Percentiles rank a stretch among this genome's conserved stretches.
These are phyloP conservation scores for Diutina mesorugosa DNA, from an alignment of 1,139 yeast genomes.

Conservation along the genomic window DNA sequence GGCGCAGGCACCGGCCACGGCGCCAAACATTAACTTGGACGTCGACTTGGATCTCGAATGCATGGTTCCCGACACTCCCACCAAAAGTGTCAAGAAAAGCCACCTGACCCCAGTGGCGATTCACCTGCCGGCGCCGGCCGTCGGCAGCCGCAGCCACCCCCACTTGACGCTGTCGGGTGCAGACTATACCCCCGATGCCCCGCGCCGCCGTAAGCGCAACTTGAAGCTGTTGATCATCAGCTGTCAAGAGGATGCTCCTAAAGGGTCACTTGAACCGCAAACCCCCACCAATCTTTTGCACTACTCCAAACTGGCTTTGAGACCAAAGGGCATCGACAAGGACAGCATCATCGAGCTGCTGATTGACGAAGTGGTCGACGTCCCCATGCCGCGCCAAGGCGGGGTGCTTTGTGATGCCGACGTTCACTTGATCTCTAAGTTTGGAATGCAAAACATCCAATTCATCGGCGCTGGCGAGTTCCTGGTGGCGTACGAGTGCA, in stretches of 20 bases:
- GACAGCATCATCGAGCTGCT: slow-evolving; percentile 4
- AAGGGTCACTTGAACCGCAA: slow-evolving; percentile 13
- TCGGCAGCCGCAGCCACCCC: not conserved
- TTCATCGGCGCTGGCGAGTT: slow-evolving; percentile 79
- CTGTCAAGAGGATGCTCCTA: not conserved
- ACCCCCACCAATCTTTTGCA: slow-evolving; percentile 14
- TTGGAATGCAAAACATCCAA: slow-evolving; percentile 49
- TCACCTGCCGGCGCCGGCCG: not conserved
- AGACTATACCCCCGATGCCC: not conserved
- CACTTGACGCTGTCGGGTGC: not conserved
- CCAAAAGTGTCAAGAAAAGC: slow-evolving; percentile 12
- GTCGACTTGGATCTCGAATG: slow-evolving; percentile 8
- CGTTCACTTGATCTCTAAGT: slow-evolving; percentile 51
- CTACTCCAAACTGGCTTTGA: not conserved
- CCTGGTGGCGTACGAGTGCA: slow-evolving; percentile 71
- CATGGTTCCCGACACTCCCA: slow-evolving; percentile 30
- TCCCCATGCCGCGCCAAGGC: slow-evolving; percentile 3
- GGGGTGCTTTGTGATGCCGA: slow-evolving; percentile 18
- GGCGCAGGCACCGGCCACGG: not conserved
- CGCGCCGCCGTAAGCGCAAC: not conserved
- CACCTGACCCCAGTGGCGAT: slow-evolving; percentile 1
- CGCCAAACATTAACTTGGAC: slow-evolving; percentile 10
- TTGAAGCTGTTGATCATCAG: not conserved
- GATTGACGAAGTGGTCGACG: slow-evolving; percentile 1
- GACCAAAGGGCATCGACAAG: slow-evolving; percentile 3